These are phyloP conservation scores for Coccomyxa sp. DNA, from an alignment of 139 green algal genomes.

Conservation along the genomic window DNA sequence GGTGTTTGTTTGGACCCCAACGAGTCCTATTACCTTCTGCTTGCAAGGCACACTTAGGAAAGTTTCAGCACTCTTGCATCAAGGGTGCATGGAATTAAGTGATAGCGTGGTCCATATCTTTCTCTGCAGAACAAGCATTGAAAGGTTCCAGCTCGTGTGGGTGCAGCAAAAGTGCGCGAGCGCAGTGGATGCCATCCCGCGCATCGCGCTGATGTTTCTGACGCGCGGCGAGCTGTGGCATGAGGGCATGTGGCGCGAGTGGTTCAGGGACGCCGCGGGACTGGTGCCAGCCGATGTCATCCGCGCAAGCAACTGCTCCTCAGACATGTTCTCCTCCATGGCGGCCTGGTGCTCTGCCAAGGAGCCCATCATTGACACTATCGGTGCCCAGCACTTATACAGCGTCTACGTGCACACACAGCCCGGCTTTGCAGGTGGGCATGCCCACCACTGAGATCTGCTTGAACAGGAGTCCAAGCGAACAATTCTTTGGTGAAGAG, in stretches of 20 bases:
- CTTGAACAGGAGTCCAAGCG: no score
- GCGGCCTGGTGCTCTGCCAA: not conserved
- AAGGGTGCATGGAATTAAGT: no score
- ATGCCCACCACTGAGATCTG: not conserved
- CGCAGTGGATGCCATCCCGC: not conserved
- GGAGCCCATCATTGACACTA: not conserved
- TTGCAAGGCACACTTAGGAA: no score
- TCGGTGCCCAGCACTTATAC: constrained; percentile 34
- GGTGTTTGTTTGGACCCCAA: no score
- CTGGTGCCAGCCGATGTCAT: not conserved
- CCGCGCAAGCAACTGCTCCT: not conserved
- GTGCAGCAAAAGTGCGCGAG: not conserved
- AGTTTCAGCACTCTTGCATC: no score
- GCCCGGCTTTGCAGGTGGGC: not conserved
- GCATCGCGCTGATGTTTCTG: constrained; percentile 21
- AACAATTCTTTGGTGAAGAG: not conserved
- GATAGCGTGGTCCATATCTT: no score
- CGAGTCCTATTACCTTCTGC: no score
- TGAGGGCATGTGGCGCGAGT: constrained; percentile 19
- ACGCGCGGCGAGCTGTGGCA: constrained; percentile 12
- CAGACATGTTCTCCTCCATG: not conserved
- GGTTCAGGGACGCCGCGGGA: not conserved
- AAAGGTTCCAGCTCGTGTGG: not conserved
- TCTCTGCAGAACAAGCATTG: no score
- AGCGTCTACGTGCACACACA: constrained; percentile 33